Percentiles rank a stretch among this genome's conserved stretches.
Evolutionary conservation across 148 eudicot species (phyloP).

Genomic region (Fallopia convolvulus): DNA sequence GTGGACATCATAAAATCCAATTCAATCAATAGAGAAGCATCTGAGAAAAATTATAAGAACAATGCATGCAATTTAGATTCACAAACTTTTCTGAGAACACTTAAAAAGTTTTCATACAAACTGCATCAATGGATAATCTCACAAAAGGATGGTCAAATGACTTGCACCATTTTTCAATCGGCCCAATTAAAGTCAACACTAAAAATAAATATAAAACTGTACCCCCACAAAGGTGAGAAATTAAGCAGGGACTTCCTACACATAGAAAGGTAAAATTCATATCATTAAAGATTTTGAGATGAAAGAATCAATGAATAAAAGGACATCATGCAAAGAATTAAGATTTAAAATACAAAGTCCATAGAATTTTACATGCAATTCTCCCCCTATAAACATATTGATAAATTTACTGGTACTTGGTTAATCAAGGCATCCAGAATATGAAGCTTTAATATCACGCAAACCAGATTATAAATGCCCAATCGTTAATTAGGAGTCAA

Average conservation of each 20-base stretch:
- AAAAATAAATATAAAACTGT: not conserved
- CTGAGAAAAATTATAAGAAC: not conserved
- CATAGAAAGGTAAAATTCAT: not conserved
- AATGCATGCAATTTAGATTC: not conserved
- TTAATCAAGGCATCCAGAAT: not conserved
- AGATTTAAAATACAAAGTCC: not conserved
- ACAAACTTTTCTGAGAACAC: not conserved
- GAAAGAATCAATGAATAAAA: not conserved
- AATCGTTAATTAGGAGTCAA: not conserved
- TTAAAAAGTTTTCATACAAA: not conserved
- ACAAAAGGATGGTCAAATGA: not conserved
- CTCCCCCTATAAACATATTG: not conserved
- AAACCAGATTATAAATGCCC: not conserved
- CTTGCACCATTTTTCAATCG: not conserved
- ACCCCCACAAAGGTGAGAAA: not conserved
- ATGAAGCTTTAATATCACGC: not conserved
- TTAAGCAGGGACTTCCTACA: not conserved
- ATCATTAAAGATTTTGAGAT: not conserved
- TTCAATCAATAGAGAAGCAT: not conserved
- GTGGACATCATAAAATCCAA: not conserved
- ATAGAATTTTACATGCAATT: not conserved
- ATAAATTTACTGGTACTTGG: not conserved
- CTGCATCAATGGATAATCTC: not conserved
- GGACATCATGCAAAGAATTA: not conserved
- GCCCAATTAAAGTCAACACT: not conserved